Conservation (phyloP, 352 stramenopile species). For the Salisapilia sapeloensis region DNA sequence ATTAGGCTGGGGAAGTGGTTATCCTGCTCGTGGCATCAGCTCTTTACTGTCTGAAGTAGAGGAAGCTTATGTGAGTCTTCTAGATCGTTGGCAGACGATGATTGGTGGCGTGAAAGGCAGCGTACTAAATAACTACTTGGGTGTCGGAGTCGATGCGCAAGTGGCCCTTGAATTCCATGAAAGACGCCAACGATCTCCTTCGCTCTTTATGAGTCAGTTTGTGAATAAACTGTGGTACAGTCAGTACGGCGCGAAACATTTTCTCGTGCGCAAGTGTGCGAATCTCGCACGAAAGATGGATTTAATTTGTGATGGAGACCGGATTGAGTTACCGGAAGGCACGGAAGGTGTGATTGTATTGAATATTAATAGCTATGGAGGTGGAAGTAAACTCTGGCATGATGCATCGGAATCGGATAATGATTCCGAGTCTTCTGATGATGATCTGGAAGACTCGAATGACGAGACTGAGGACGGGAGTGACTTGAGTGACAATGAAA, state of each 20-base stretch:
- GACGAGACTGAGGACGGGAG: conserved; percentile 9
- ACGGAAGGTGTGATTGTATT: conserved; percentile 77
- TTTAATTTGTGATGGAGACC: conserved; percentile 64
- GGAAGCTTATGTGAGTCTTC: conserved; percentile 47
- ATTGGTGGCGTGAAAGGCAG: conserved; percentile 47
- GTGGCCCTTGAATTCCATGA: conserved; percentile 85
- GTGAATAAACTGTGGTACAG: conserved; percentile 89
- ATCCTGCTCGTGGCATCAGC: conserved; percentile 52
- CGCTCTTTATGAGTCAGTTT: conserved; percentile 78
- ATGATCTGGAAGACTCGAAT: conserved; percentile 15
- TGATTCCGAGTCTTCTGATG: conserved; percentile 24
- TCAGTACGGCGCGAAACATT: conserved; percentile 76
- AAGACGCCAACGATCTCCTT: conserved; percentile 70
- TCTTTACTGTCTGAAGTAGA: conserved; percentile 50
- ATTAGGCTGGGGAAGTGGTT: conserved; percentile 88
- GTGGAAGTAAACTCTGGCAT: conserved; percentile 78
- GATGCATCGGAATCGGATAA: conserved; percentile 33
- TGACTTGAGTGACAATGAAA: conserved; percentile 8
- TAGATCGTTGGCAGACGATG: conserved; percentile 62
- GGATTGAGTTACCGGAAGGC: conserved; percentile 41
- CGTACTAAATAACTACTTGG: conserved; percentile 71
- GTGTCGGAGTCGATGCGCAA: conserved; percentile 81
- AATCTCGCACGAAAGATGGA: conserved; percentile 57
- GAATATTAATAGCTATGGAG: conserved; percentile 82
- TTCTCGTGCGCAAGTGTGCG: conserved; percentile 69